Conservation (phyloP, 225 moss, liverwort and hornwort genomes). For the Asterella californica region DNA sequence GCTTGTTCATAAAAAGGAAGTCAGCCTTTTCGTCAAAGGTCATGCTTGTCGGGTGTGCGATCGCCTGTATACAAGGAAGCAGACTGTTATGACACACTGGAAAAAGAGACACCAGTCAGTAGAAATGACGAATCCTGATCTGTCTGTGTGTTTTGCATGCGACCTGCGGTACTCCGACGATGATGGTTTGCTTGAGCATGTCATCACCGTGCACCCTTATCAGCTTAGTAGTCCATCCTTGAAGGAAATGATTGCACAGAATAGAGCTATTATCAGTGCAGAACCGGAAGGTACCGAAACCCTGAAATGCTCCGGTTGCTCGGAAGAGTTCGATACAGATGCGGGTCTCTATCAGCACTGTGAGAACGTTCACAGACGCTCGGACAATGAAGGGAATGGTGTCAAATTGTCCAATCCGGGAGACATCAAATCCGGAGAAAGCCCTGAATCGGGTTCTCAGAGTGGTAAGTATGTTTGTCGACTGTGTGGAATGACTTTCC, state of each 20-base stretch:
- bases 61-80: constrained; percentile 53
- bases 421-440: constrained; percentile 8
- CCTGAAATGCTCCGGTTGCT: constrained; percentile 55
- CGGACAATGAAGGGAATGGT: constrained; percentile 28
- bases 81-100: constrained; percentile 66
- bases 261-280: constrained; percentile 22
- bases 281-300: constrained; percentile 23
- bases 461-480: constrained; percentile 43
- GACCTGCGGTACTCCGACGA: constrained; percentile 51
- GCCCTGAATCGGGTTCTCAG: constrained; percentile 7
- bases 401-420: not conserved
- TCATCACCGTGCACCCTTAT: constrained; percentile 64
- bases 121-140: constrained; percentile 56
- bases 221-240: constrained; percentile 52
- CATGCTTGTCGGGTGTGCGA: constrained; percentile 68
- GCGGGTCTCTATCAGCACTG: constrained; percentile 64
- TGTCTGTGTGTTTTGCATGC: constrained; percentile 73
- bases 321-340: constrained; percentile 47
- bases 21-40: constrained; percentile 63
- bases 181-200: constrained; percentile 74
- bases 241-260: constrained; percentile 21
- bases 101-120: constrained; percentile 54
- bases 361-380: constrained; percentile 41
- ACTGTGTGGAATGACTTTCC: constrained; percentile 56
- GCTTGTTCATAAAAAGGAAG: constrained; percentile 63